phyloP scores from a whole-genome alignment of 78 protist species.

The Dictyostelium purpureum region DNA sequence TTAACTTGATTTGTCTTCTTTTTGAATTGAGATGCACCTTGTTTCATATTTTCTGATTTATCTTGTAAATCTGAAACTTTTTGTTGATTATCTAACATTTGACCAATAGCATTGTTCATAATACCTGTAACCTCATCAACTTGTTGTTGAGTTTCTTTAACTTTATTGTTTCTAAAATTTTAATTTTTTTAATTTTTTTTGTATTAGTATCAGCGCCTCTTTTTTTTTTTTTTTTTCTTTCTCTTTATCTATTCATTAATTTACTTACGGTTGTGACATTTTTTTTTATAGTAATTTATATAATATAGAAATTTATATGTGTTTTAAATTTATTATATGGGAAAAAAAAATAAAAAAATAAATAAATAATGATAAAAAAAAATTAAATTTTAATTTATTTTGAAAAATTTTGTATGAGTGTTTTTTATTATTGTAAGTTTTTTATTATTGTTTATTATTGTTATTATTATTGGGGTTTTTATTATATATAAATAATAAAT shows the following conservation, averaged over 20 bases:
- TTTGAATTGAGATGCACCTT: constrained; percentile 59
- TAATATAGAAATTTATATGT: background rate
- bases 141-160: constrained; percentile 46
- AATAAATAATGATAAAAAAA: too few species aligned
- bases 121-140: constrained; percentile 49
- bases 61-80: constrained; percentile 63
- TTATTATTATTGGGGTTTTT: background rate
- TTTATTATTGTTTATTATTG: background rate
- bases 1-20: constrained; percentile 54
- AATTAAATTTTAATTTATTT: background rate
- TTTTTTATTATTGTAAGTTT: background rate
- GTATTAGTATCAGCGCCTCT: background rate
- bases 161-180: constrained; percentile 17
- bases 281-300: background rate
- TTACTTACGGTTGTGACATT: constrained; percentile 15
- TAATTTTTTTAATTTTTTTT: background rate
- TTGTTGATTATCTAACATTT: constrained; percentile 63
- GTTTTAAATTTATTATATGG: too few species aligned
- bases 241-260: background rate
- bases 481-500: background rate
- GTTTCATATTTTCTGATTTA: constrained; percentile 58
- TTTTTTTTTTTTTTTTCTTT: background rate
- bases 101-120: constrained; percentile 63
- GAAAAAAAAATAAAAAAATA: too few species aligned
- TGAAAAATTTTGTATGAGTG: background rate